These are phyloP conservation scores for Sphagnum magellanicum DNA, from an alignment of 228 moss, liverwort and hornwort species.

Conservation along the genomic window DNA sequence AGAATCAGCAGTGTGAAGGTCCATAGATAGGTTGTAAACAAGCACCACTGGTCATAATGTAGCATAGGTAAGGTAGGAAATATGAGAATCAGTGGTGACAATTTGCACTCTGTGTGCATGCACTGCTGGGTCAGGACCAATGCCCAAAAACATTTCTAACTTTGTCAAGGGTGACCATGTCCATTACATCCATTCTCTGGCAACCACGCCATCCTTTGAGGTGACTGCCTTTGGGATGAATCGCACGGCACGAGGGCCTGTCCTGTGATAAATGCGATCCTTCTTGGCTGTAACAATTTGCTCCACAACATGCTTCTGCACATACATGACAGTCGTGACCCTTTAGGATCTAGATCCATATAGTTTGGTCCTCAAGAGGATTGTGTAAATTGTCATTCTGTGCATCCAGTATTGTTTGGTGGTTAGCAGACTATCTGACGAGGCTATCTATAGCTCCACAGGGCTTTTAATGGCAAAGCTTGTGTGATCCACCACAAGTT, in stretches of 20 bases:
- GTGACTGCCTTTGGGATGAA: constrained; percentile 18
- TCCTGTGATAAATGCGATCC: constrained; percentile 12
- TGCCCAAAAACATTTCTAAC: too few relatives aligned
- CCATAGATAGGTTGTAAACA: too few relatives aligned
- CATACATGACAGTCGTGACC: neutral
- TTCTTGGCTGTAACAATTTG: constrained; percentile 31
- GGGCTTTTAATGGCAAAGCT: neutral
- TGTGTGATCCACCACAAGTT: neutral
- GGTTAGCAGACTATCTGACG: neutral
- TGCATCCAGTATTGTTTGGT: neutral
- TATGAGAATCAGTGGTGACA: too few relatives aligned
- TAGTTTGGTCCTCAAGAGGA: neutral
- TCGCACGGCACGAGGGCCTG: constrained; percentile 34
- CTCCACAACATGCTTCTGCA: constrained; percentile 28
- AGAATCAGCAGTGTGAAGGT: too few relatives aligned
- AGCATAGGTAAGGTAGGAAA: too few relatives aligned
- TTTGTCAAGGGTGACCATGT: too few relatives aligned
- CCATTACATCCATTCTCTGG: too few relatives aligned
- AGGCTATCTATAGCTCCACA: neutral
- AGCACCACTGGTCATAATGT: too few relatives aligned
- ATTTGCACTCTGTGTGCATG: too few relatives aligned
- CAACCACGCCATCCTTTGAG: too few relatives aligned
- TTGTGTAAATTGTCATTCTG: neutral
- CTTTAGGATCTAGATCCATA: neutral
- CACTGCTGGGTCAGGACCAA: too few relatives aligned